Conservation (phyloP, 106 monocot species). For the Cymbidium sinense region DNA sequence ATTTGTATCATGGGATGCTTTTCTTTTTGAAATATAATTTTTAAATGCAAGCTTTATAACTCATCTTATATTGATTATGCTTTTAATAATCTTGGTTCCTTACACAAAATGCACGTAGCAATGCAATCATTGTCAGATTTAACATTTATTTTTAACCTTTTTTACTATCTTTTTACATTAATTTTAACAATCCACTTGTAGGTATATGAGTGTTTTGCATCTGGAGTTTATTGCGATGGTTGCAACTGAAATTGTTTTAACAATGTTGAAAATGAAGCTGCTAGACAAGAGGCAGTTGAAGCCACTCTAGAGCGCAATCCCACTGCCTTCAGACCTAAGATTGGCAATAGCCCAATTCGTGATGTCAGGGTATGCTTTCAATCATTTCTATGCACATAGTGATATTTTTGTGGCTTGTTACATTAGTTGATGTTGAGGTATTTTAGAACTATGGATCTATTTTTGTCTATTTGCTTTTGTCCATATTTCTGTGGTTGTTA, state of each 20-base stretch:
- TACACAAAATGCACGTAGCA: neutral
- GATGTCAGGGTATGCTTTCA: too few species aligned
- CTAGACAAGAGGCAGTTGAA: constrained; percentile 73
- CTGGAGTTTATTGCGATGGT: constrained; percentile 72
- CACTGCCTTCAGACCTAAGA: constrained; percentile 80
- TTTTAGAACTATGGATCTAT: too few species aligned
- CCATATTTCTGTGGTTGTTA: too few species aligned
- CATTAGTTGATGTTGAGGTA: too few species aligned
- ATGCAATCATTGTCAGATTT: neutral
- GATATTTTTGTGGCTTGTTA: too few species aligned
- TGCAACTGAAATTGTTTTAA: constrained; percentile 83
- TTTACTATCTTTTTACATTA: neutral
- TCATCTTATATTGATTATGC: neutral
- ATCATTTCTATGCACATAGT: too few species aligned
- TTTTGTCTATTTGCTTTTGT: too few species aligned
- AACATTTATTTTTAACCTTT: neutral
- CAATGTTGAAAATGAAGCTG: constrained; percentile 67
- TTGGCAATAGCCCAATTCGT: constrained; percentile 12
- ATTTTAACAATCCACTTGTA: constrained; percentile 8
- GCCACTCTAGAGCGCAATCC: constrained; percentile 70
- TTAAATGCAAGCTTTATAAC: neutral
- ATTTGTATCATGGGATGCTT: neutral
- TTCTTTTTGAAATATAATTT: neutral
- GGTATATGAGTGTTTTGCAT: constrained; percentile 80
- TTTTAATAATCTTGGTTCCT: neutral